Evolutionary conservation across 371 early-diverging fungal genomes (phyloP), one percentile per base, ranked within the genome.

Genomic region (Haplosporangium sp.): DNA sequence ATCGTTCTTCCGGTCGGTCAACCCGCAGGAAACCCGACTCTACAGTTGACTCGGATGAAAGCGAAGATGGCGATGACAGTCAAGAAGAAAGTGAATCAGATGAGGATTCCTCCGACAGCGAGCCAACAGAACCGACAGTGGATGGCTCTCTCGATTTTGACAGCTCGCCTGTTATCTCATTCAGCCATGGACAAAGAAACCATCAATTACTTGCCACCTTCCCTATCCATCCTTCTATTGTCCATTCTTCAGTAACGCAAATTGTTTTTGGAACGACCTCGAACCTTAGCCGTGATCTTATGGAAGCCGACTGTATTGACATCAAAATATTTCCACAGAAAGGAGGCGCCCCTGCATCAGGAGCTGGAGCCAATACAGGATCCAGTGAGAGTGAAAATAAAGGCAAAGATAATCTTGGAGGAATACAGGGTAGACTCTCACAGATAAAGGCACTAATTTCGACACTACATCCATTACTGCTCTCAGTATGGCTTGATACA

Each of bases 401-500:
- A 6, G 61, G 58, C 15, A 70, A 44, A 17, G 72, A 70, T 19
- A 67, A 61, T n/a, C 50, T 76, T n/a, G 73, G 72, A n/a, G 82
- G 73, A 34, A 69, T 67, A 8, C 77, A 76, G 19, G 72, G 70
- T 0, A 59, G 77, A 20, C 55, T 83, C 3, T 45, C 72, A 0
- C 67, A 71, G 56, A 69, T 77, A n/a, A 72, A 85, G 83, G 64
- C 78, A 17, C 76, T 89, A 50, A 87, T 89, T 27, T 78, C 87
- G 11, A 86, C 87, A 2, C 85, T 90, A 19, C 88, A 90, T 71
- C 92, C 93, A 20, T 82, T 91, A 53, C 76, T 94, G 44, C 86
- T 92, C 15, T 90, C 91, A 3, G 82, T 89, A 0, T 95, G 94
- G 94, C 73, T 93, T 15, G 94, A 95, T 69, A 85, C 92, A 35